Conservation (phyloP, 2,329 filamentous ascomycete genomes). For the Calycina herbarum region DNA sequence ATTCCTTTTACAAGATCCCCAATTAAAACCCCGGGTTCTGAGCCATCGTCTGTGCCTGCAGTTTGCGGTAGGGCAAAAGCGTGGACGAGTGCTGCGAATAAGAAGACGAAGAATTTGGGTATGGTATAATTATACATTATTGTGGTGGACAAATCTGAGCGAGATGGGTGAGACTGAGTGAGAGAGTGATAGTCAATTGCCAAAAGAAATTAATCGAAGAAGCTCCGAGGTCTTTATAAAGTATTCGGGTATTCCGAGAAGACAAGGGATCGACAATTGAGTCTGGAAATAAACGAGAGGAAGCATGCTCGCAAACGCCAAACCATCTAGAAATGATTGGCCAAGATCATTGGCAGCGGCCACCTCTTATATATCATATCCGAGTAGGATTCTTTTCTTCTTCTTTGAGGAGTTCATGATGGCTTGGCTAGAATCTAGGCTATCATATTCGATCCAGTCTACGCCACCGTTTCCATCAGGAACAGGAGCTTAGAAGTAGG, state of each 20-base stretch:
- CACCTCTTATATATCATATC: not conserved
- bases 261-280: not conserved
- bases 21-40: constrained; percentile 1
- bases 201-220: not conserved
- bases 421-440: not conserved
- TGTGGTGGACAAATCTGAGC: not conserved
- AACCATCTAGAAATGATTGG: not conserved
- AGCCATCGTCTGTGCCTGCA: not conserved
- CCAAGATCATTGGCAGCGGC: not conserved
- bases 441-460: not conserved
- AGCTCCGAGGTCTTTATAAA: not conserved
- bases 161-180: not conserved
- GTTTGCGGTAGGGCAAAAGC: not conserved
- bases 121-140: constrained; percentile 1
- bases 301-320: not conserved
- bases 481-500: not conserved
- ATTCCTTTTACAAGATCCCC: constrained; percentile 11
- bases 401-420: constrained; percentile 3
- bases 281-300: not conserved
- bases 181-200: not conserved
- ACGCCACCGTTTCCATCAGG: not conserved
- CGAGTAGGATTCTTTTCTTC: not conserved
- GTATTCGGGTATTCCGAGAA: not conserved
- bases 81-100: not conserved
- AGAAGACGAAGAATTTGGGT: not conserved